Conservation (phyloP, 1,284 basidiomycete genomes). For the Tetrapyrgos nigripes region DNA sequence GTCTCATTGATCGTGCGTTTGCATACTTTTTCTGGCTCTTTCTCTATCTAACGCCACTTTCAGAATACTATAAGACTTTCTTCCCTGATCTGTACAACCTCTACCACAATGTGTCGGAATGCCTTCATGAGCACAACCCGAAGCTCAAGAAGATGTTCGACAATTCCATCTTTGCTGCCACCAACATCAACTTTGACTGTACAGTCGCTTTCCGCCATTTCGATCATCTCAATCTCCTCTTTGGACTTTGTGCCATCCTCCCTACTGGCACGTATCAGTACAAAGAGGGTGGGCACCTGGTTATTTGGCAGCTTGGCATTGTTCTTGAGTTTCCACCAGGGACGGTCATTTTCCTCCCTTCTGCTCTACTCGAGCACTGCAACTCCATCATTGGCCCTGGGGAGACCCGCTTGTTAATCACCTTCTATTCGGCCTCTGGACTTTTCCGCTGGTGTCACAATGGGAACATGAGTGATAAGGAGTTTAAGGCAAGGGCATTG, state of each 20-base stretch:
- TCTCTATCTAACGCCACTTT: background rate
- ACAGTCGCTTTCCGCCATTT: background rate
- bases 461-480: background rate
- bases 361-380: too few species aligned
- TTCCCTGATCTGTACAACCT: too few species aligned
- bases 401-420: background rate
- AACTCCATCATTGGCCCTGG: background rate
- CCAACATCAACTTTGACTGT: background rate
- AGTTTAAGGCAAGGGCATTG: too few species aligned
- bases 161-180: background rate
- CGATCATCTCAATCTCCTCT: conserved; percentile 3
- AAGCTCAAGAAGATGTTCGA: too few species aligned
- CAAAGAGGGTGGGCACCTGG: too few species aligned
- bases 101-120: too few species aligned
- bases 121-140: too few species aligned
- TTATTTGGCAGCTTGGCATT: too few species aligned
- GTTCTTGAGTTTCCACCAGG: too few species aligned
- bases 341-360: too few species aligned
- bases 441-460: conserved; percentile 1
- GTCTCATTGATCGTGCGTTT: background rate
- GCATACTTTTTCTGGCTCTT: background rate
- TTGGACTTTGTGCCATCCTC: background rate
- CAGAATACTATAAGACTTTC: background rate
- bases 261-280: background rate
- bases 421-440: conserved; percentile 3